Evolutionary conservation across 192 early-diverging fungal species (phyloP), one percentile per base, ranked within the genome.

Genomic region (Coemansia sp.): DNA sequence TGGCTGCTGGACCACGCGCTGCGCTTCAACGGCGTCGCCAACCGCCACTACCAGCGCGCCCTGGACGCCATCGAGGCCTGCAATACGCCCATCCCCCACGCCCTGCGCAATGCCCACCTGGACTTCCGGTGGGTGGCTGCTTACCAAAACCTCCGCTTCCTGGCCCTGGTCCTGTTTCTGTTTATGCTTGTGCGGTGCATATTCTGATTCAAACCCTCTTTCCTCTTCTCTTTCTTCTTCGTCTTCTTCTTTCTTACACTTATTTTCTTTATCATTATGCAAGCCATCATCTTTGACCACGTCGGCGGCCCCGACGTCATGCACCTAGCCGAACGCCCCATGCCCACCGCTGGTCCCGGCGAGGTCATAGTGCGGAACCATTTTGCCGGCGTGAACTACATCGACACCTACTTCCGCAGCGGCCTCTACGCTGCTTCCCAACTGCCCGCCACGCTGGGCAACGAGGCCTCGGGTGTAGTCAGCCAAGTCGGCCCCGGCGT

Each of bases 341-440:
- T 66, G 40, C 91, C 91, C 2, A 62, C 63, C 11, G 72, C 77
- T 19, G 54, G 54, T 6, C 67, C 79, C 3, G 82, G 86, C 19
- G 81, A 89, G 33, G 66, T 95, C 7, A 75, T 95, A n/a, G 86
- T 97, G 48, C 85, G 86, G 60, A 95, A 95, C 81, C 70, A 82
- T 1, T 90, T 79, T 57, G 83, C 88, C 11, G 95, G 95, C 5
- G 86, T 98, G 42, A 98, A 96, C 82, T 94, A 89, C 56, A 93
- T 96, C 63, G 96, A 98, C 75, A 96, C 90, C 0, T 94, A 95
- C 75, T 93, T 92, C 51, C 90, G 95, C 57, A 83, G 83, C 14
- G 95, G 95, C 36, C 77, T 93, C 9, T 95, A 95, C 70, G 83
- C 81, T 42, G 59, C 88, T 27, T 27, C 24, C 11, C 59, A 84